These are phyloP conservation scores for Aspergillus japonicus DNA, from an alignment of 2,329 filamentous ascomycete genomes.

Conservation along the genomic window DNA sequence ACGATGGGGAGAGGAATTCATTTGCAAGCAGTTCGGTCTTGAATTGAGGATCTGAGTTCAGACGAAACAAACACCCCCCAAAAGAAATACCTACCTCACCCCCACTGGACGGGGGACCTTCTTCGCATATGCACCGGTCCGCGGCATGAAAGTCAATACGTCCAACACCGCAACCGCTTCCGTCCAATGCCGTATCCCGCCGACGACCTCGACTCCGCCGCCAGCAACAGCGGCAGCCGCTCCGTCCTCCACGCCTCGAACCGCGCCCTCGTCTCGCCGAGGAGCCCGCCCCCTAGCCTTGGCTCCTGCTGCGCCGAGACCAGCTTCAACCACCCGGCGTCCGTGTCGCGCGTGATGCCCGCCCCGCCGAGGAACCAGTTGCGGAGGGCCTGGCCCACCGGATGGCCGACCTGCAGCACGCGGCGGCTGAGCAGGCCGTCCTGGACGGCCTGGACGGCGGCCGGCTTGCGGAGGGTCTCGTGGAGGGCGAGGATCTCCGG, in stretches of 20 bases:
- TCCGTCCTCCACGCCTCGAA: not conserved
- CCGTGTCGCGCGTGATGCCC: conserved; percentile 1
- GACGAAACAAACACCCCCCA: too few relatives aligned
- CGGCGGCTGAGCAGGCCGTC: not conserved
- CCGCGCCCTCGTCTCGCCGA: not conserved
- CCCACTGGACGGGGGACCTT: too few relatives aligned
- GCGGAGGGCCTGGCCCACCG: not conserved
- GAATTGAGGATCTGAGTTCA: too few relatives aligned
- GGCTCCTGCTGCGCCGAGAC: not conserved
- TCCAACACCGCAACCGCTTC: not conserved
- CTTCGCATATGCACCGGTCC: too few relatives aligned
- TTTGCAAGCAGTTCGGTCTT: too few relatives aligned
- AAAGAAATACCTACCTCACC: too few relatives aligned
- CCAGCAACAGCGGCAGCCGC: not conserved
- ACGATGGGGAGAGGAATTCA: too few relatives aligned
- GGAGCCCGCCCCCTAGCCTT: not conserved
- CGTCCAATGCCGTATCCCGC: not conserved
- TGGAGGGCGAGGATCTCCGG: not conserved
- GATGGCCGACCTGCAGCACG: not conserved
- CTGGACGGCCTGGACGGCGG: not conserved
- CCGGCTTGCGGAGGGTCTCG: not conserved
- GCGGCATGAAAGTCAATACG: not conserved
- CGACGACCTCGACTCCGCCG: not conserved
- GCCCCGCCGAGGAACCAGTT: not conserved
- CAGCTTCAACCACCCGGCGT: not conserved